Conservation (phyloP, 2,329 filamentous ascomycete genomes). For the Trichoderma brevicompactum region DNA sequence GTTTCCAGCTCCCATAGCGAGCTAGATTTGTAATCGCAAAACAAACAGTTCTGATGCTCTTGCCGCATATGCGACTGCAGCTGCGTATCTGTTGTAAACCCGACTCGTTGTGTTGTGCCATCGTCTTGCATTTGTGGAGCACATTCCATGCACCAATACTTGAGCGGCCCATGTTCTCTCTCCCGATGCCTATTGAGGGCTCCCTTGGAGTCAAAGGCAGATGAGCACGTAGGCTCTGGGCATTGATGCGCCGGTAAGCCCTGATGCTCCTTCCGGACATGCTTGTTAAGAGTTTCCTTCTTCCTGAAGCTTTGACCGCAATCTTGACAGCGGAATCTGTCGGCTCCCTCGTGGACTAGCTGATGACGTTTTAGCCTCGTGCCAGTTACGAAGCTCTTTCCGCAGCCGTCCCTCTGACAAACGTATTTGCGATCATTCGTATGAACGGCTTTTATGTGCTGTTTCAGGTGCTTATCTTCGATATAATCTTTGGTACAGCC, state of each 20-base stretch:
- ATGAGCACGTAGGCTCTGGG: constrained; percentile 61
- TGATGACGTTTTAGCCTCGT: constrained; percentile 78
- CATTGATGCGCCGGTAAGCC: constrained; percentile 74
- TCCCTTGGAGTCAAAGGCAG: constrained; percentile 73
- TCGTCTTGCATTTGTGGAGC: constrained; percentile 46
- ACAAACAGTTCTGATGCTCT: constrained; percentile 74
- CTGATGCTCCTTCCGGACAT: constrained; percentile 78
- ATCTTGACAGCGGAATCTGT: constrained; percentile 74
- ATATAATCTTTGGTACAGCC: constrained; percentile 84
- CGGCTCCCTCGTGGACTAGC: constrained; percentile 73
- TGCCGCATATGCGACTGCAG: constrained; percentile 74
- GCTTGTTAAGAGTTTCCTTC: constrained; percentile 80
- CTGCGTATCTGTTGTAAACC: constrained; percentile 73
- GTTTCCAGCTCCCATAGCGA: constrained; percentile 70
- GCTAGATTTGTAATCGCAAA: constrained; percentile 71
- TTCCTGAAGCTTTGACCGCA: constrained; percentile 85
- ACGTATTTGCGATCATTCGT: constrained; percentile 69
- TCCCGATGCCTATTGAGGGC: constrained; percentile 73
- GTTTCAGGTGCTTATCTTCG: constrained; percentile 82
- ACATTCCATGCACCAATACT: constrained; percentile 81
- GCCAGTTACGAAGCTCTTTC: constrained; percentile 79
- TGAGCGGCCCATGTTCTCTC: constrained; percentile 69
- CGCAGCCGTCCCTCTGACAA: constrained; percentile 74
- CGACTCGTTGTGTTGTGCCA: constrained; percentile 49
- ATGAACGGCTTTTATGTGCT: constrained; percentile 84